Evolutionary conservation across 2,329 filamentous ascomycete genomes (phyloP).

Genomic region (Pochonia chlamydosporia): DNA sequence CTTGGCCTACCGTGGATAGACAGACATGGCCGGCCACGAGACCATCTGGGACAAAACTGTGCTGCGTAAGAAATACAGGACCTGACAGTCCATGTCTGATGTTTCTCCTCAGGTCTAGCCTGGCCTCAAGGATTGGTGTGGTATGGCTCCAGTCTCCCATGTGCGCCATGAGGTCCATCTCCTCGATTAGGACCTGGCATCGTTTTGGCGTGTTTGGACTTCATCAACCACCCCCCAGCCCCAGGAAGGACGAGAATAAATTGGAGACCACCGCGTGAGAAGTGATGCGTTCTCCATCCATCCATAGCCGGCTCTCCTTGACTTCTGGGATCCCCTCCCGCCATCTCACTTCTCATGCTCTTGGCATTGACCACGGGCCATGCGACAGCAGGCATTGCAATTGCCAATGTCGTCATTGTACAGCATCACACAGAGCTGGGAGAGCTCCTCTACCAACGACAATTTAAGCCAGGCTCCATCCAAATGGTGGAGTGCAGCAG

Average conservation of each 20-base stretch:
- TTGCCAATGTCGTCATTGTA: slow-evolving; percentile 3
- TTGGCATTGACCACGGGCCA: background rate
- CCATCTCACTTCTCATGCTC: background rate
- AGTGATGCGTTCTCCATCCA: background rate
- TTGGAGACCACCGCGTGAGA: background rate
- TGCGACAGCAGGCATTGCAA: background rate
- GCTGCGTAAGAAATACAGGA: no score
- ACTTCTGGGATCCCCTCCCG: background rate
- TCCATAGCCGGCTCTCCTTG: background rate
- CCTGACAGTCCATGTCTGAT: background rate
- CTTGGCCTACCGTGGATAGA: background rate
- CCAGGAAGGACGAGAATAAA: no score
- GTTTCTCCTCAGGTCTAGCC: background rate
- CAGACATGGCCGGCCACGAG: background rate
- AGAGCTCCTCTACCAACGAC: background rate
- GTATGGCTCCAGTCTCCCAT: background rate
- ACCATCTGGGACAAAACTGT: no score
- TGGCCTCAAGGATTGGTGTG: background rate
- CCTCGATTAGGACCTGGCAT: background rate
- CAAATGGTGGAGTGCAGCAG: background rate
- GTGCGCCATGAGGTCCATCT: background rate
- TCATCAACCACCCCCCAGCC: no score
- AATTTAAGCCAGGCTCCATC: background rate
- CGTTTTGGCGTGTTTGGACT: background rate
- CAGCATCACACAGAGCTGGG: background rate